phyloP scores from a whole-genome alignment of 345 rosid genomes.

The Hibiscus tridactylites region DNA sequence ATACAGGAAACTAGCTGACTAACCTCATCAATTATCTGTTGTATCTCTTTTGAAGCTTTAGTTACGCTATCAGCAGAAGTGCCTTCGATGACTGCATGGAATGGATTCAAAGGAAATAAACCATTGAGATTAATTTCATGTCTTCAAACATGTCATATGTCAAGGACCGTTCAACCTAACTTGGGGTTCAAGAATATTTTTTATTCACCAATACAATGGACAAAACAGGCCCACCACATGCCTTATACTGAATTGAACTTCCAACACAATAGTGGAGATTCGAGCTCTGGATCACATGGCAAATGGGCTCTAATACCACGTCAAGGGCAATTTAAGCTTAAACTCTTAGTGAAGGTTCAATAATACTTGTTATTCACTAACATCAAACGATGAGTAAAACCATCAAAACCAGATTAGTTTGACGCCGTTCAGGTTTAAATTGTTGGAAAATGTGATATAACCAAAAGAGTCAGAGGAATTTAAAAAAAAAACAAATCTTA shows the following conservation, averaged over 20 bases:
- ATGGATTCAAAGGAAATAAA: conserved; percentile 2
- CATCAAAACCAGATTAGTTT: not conserved
- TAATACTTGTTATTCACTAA: not conserved
- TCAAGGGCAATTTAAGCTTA: not conserved
- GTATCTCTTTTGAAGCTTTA: conserved; percentile 61
- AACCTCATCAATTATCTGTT: conserved; percentile 57
- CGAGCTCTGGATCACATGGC: not conserved
- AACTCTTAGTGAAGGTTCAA: not conserved
- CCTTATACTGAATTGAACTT: not conserved
- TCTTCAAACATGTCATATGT: not conserved
- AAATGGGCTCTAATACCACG: not conserved
- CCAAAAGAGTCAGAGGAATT: not conserved
- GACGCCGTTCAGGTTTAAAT: not conserved
- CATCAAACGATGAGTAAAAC: not conserved
- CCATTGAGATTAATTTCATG: not conserved
- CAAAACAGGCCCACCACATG: not conserved
- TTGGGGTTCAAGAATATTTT: not conserved
- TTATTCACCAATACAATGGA: not conserved
- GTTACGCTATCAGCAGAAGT: conserved; percentile 48
- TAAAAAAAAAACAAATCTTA: conserved; percentile 24
- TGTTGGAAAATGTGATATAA: not conserved
- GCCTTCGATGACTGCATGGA: conserved; percentile 65
- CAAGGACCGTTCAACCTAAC: not conserved
- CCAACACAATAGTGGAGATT: not conserved
- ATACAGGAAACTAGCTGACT: conserved; percentile 10